These are phyloP conservation scores for Spergularia bocconei DNA, from an alignment of 148 eudicot genomes.

Conservation along the genomic window DNA sequence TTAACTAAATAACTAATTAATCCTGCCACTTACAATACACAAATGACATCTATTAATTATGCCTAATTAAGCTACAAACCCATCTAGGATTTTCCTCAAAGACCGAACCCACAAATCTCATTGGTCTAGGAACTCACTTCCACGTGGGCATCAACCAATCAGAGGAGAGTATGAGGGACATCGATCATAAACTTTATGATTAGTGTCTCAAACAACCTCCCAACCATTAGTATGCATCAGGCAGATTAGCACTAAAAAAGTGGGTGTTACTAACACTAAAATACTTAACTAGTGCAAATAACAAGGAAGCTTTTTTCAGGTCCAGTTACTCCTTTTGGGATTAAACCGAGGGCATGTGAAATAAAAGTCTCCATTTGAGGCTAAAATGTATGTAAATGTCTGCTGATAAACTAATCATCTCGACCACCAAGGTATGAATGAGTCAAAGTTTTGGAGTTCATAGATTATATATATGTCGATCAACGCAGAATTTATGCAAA, in stretches of 20 bases:
- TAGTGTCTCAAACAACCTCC: constrained; percentile 33
- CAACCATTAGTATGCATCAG: constrained; percentile 26
- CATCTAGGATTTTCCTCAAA: constrained; percentile 8
- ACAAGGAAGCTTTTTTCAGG: constrained; percentile 14
- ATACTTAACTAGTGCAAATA: neutral
- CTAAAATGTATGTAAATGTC: neutral
- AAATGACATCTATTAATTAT: neutral
- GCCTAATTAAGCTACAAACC: neutral
- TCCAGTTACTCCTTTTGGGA: constrained; percentile 17
- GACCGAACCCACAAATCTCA: constrained; percentile 31
- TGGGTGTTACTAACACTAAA: neutral
- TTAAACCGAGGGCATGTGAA: neutral
- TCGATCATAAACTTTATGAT: constrained; percentile 27
- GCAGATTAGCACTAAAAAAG: constrained; percentile 9
- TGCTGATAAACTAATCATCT: neutral
- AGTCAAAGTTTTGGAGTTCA: too few species aligned
- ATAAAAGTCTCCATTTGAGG: neutral
- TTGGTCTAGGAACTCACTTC: constrained; percentile 39
- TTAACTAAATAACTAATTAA: neutral
- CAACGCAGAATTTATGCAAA: too few species aligned
- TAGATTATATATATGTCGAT: too few species aligned
- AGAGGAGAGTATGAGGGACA: constrained; percentile 27
- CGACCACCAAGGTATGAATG: neutral
- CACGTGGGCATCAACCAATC: constrained; percentile 55
- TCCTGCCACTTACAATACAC: neutral